These are phyloP conservation scores for Starmerella apis DNA, from an alignment of 805 yeast species.

Conservation along the genomic window DNA sequence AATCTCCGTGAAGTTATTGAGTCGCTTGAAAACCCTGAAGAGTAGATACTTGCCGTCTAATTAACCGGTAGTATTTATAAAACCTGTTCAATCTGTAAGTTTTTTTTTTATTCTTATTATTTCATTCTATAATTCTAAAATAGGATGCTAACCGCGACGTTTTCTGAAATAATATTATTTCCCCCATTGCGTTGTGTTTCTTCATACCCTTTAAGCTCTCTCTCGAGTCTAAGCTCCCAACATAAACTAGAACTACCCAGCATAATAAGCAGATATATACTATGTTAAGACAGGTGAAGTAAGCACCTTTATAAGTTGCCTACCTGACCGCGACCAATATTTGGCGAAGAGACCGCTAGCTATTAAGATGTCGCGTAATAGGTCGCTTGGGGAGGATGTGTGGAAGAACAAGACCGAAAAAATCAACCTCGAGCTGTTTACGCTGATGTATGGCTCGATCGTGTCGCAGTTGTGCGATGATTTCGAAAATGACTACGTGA, in stretches of 20 bases:
- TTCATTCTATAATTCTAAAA: too few relatives aligned
- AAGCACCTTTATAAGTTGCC: constrained; percentile 1
- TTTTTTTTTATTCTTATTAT: too few relatives aligned
- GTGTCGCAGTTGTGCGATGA: constrained; percentile 87
- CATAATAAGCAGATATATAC: background rate
- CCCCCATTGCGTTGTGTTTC: too few relatives aligned
- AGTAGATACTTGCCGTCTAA: too few relatives aligned
- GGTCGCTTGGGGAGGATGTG: constrained; percentile 65
- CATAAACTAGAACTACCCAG: too few relatives aligned
- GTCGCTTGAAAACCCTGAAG: constrained; percentile 26
- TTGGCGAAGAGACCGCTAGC: background rate
- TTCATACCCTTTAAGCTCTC: too few relatives aligned
- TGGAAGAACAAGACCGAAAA: constrained; percentile 86
- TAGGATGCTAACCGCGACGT: too few relatives aligned
- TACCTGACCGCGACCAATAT: background rate
- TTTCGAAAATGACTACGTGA: constrained; percentile 57
- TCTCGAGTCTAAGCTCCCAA: too few relatives aligned
- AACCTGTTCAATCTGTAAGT: too few relatives aligned
- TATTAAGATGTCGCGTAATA: constrained; percentile 23
- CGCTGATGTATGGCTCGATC: constrained; percentile 89
- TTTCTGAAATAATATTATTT: too few relatives aligned
- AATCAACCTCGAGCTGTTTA: constrained; percentile 83
- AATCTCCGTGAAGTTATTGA: constrained; percentile 32
- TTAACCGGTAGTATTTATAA: too few relatives aligned
- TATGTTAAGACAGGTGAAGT: background rate